Base-by-base conservation (phyloP, 352 stramenopile genomes). In the Globisporangium middletonii region DNA sequence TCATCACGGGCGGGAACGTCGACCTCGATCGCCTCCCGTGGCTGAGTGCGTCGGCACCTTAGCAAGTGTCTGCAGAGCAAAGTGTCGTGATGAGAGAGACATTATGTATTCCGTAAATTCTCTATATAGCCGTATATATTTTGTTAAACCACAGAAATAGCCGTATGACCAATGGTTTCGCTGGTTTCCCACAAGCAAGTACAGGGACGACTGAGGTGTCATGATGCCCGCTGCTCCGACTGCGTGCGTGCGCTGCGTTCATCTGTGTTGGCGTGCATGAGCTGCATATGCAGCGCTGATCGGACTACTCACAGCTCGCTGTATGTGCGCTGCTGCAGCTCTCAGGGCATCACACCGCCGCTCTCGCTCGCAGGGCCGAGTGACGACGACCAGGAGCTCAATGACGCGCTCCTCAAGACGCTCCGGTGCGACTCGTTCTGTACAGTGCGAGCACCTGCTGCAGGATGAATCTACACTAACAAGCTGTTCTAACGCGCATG, bases 361-460 rank as follows among this genome's bases (percentile, higher is more conserved):
- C 67, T 94, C n/a, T 94, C 85, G 42, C 66, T 88, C 19, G 81
- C 79, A 7, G 72, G 57, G 1, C 85, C 85, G 2, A 83, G 77
- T 2, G 80, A 88, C 4, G 64, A 83, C 44, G 85, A 94, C 60
- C 65, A 76, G 38, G 65, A 73, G 28, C 77, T 90, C 9, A 88
- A 90, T n/a, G 56, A 77, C 6, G 73, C 77, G 61, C 67, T 94
- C 23, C 66, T 88, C 52, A 57, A 76, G 50, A 88, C 79, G 26
- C 69, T 93, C 4, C 60, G 62, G 83, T 93, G 42, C 26, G 65
- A 51, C 46, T 45, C 3, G 3, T 19, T 23, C 16, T 50, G 19
- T 48, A 27, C 38, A 11, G 35, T 38, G 26, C 52, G 11, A 12
- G 5, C 9, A 12, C 9, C 4, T 18, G 35, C 4, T 49, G 12